Evolutionary conservation across 78 protist species (phyloP), one percentile per base, ranked within the genome.

Genomic region (Paratrimastix pyriformis): DNA sequence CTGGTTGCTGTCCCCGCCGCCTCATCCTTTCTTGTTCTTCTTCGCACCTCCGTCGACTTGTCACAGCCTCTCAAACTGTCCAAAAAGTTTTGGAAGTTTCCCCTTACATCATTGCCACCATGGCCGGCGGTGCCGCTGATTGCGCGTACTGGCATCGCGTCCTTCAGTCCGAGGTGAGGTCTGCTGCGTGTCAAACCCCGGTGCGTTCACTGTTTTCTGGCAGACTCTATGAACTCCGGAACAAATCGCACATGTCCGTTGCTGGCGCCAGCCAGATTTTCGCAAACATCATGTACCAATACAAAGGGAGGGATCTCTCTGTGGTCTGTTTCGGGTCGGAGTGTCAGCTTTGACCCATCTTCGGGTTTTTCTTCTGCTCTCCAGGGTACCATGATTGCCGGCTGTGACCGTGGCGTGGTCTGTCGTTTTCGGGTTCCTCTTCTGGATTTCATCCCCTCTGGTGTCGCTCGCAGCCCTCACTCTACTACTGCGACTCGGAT

Each of bases 41-140:
- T 6, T 4, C 5, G 4, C 4, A 15, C 30, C 52, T 9, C 37
- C 6, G 32, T 65, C 38, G 38, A 44, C 3, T 29, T 1, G 6
- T 0, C 72, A 35, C 57, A 87, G 94, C 97, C 38, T 91, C 97
- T 5, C 91, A 86, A 65, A 88, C 93, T 0, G 98, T 95, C 42
- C 87, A 93, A 80, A 97, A 98, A 88, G 97, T 96, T 29, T 87
- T 98, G 60, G 95, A 92, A 77, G 96, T 98, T 79, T 93, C 87
- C 65, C 93, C 92, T 37, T 90, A 80, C 75, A 80, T 98, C n/a
- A 84, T 98, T 15, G 99, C 99, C 26, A 98, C 99, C 32, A 96
- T 98, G 99, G 99, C 99, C 43, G 99, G 99, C 30, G 99, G 99
- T 33, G 99, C 99, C 0, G 99, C 99, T 0, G 99, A 98, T 78